Conservation (phyloP, 345 rosid genomes). For the sweet orange (Citrus sinensis) region DVS_A1.0 CM039168.1:30542501-30543000, state of each 20-base stretch:
- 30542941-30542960: slow-evolving; percentile 81
- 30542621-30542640: slow-evolving; percentile 89
- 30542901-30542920: slow-evolving; percentile 96
- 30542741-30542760: slow-evolving; percentile 97
- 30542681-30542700: slow-evolving; percentile 83
- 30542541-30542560: background rate
- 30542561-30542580: background rate
- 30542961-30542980: slow-evolving; percentile 68
- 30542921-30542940: slow-evolving; percentile 97
- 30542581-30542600: slow-evolving; percentile 82
- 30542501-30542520: background rate
- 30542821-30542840: slow-evolving; percentile 99
- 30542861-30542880: slow-evolving; percentile 99
- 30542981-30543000: slow-evolving; percentile 17
- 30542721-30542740: slow-evolving; percentile 98
- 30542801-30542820: slow-evolving; percentile 99
- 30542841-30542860: slow-evolving; percentile 96
- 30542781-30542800: slow-evolving; percentile 96
- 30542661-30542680: slow-evolving; percentile 84
- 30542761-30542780: slow-evolving; percentile 80
- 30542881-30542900: slow-evolving; percentile 97
- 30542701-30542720: slow-evolving; percentile 96
- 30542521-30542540: background rate
- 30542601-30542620: slow-evolving; percentile 97
- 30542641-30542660: slow-evolving; percentile 90